Evolutionary conservation across 257 asterid genomes (phyloP).

Genomic region (Solanum chiquidenum): DNA sequence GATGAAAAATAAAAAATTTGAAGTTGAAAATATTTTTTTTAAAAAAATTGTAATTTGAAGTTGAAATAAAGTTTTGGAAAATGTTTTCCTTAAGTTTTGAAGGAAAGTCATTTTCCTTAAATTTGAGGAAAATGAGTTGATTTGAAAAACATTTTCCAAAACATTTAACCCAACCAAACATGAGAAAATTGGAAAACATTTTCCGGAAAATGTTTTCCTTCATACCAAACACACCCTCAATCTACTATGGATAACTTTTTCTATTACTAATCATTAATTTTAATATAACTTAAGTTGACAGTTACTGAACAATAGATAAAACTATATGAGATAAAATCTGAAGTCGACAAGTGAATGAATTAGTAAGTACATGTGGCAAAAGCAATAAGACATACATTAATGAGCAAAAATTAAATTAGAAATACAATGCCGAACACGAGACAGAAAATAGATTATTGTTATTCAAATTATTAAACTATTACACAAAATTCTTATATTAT

Average conservation of each 20-base stretch:
- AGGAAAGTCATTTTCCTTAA: no score
- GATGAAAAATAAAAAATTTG: no score
- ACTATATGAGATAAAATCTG: not conserved
- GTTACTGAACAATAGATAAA: not conserved
- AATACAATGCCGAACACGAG: not conserved
- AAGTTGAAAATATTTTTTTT: no score
- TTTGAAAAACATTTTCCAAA: no score
- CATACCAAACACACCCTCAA: no score
- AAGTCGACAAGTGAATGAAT: not conserved
- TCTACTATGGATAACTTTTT: not conserved
- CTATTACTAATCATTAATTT: not conserved
- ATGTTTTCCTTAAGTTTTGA: no score
- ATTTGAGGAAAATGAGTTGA: no score
- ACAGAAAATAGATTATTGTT: not conserved
- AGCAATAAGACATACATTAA: not conserved
- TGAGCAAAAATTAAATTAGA: not conserved
- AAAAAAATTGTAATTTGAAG: no score
- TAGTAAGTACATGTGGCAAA: not conserved
- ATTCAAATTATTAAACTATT: not conserved
- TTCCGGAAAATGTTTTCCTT: no score
- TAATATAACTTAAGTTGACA: not conserved
- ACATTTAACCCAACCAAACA: no score
- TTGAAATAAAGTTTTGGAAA: no score
- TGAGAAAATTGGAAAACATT: no score
- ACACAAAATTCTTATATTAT: not conserved